Conservation (phyloP, 768 basidiomycete species). For the Lactifluus volemus region DNA sequence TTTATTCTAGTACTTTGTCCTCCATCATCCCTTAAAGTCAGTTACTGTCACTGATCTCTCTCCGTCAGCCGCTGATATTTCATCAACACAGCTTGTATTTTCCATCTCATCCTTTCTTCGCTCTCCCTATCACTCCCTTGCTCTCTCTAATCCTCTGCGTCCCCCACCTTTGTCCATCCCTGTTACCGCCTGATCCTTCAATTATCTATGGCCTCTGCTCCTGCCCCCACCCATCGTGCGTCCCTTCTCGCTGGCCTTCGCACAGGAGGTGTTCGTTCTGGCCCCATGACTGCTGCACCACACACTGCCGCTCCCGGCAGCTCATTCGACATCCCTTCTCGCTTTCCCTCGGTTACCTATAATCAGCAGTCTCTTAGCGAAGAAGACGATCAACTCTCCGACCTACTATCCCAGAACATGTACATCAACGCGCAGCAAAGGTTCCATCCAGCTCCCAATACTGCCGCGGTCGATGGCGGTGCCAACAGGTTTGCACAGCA, state of each 20-base stretch:
- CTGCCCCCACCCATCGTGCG: slow-evolving; percentile 49
- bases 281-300: slow-evolving; percentile 40
- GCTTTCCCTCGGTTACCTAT: slow-evolving; percentile 40
- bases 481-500: slow-evolving; percentile 59
- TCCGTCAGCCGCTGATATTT: slow-evolving; percentile 12
- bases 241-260: slow-evolving; percentile 84
- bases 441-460: slow-evolving; percentile 47
- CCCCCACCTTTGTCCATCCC: slow-evolving; percentile 16
- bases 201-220: slow-evolving; percentile 34
- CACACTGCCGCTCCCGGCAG: slow-evolving; percentile 59
- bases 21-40: slow-evolving; percentile 6
- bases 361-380: slow-evolving; percentile 39
- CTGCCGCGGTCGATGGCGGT: slow-evolving; percentile 62
- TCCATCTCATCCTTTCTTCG: slow-evolving; percentile 22
- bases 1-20: slow-evolving; percentile 17
- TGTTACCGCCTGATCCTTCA: slow-evolving; percentile 3
- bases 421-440: slow-evolving; percentile 36
- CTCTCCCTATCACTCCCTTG: slow-evolving; percentile 17
- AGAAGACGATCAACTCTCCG: slow-evolving; percentile 52
- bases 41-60: not conserved
- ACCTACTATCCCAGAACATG: slow-evolving; percentile 44
- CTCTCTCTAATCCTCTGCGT: slow-evolving; percentile 20
- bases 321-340: slow-evolving; percentile 52
- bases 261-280: slow-evolving; percentile 83
- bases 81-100: slow-evolving; percentile 28